Evolutionary conservation across 495 filamentous ascomycete genomes (phyloP).

Genomic region (Talaromyces trachyspermus): DNA sequence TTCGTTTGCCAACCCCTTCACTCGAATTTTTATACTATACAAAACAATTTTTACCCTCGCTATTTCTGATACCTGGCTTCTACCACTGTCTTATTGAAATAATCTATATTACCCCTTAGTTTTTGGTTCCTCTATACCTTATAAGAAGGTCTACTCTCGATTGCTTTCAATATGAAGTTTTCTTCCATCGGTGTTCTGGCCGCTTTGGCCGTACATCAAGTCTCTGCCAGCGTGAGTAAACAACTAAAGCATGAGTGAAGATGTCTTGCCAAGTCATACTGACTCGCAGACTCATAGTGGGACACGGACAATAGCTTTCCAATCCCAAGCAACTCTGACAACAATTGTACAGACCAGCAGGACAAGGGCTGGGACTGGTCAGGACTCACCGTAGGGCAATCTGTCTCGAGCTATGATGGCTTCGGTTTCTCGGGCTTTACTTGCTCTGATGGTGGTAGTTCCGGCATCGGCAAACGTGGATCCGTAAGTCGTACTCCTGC

Average conservation of each 20-base stretch:
- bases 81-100: no score
- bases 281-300: constrained; percentile 44
- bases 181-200: constrained; percentile 12
- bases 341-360: constrained; percentile 64
- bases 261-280: constrained; percentile 1
- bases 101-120: no score
- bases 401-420: constrained; percentile 60
- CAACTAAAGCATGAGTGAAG: background rate
- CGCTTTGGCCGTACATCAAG: constrained; percentile 37
- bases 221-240: constrained; percentile 47
- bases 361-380: constrained; percentile 63
- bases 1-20: constrained; percentile 5
- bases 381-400: constrained; percentile 47
- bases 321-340: constrained; percentile 67
- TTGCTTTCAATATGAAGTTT: constrained; percentile 19
- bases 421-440: constrained; percentile 67
- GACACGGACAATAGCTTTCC: constrained; percentile 51
- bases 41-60: background rate
- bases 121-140: background rate
- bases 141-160: background rate
- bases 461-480: constrained; percentile 36
- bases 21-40: background rate
- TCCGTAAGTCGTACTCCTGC: constrained; percentile 23
- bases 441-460: constrained; percentile 50
- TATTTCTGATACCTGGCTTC: no score